These are phyloP conservation scores for Rhodotorula sp. DNA, from an alignment of 1,284 basidiomycete species.

Conservation along the genomic window DNA sequence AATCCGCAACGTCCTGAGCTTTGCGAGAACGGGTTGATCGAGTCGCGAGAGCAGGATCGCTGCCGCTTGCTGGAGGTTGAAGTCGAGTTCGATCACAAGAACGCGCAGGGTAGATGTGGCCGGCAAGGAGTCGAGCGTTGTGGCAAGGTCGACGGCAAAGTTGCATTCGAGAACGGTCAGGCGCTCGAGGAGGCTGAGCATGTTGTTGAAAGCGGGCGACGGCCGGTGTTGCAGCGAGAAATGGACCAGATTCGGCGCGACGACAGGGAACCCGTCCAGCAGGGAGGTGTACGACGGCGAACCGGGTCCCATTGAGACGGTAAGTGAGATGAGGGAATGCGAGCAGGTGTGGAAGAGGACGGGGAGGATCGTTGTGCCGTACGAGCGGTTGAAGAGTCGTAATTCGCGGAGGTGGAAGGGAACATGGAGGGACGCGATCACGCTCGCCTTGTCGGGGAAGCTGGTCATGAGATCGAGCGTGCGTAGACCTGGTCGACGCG, in stretches of 20 bases:
- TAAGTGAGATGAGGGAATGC: slow-evolving; percentile 15
- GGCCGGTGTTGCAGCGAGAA: slow-evolving; percentile 28
- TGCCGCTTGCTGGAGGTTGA: slow-evolving; percentile 18
- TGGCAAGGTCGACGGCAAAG: slow-evolving; percentile 20
- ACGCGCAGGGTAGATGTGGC: background rate
- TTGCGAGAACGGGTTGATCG: background rate
- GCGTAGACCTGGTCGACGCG: background rate
- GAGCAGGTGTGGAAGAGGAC: slow-evolving; percentile 11
- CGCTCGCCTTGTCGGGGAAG: slow-evolving; percentile 27
- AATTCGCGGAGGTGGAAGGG: slow-evolving; percentile 27
- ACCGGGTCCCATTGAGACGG: slow-evolving; percentile 13
- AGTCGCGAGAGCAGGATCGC: slow-evolving; percentile 6
- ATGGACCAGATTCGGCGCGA: slow-evolving; percentile 21
- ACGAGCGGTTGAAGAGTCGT: slow-evolving; percentile 26
- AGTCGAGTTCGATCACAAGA: slow-evolving; percentile 26
- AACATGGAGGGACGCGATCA: slow-evolving; percentile 12
- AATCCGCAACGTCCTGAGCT: slow-evolving; percentile 1
- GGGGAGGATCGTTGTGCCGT: slow-evolving; percentile 14
- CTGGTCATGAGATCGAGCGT: slow-evolving; percentile 21
- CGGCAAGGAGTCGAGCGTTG: slow-evolving; percentile 15
- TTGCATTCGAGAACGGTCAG: slow-evolving; percentile 16
- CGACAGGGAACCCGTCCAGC: slow-evolving; percentile 7
- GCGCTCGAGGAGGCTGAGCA: background rate
- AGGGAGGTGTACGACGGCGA: slow-evolving; percentile 21
- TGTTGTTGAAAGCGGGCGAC: background rate